A percentile compares a stretch with the other conserved stretches of the same genome.
These are phyloP conservation scores for Trametes hirsuta DNA, from an alignment of 1,284 basidiomycete species.

Conservation along the genomic window DNA sequence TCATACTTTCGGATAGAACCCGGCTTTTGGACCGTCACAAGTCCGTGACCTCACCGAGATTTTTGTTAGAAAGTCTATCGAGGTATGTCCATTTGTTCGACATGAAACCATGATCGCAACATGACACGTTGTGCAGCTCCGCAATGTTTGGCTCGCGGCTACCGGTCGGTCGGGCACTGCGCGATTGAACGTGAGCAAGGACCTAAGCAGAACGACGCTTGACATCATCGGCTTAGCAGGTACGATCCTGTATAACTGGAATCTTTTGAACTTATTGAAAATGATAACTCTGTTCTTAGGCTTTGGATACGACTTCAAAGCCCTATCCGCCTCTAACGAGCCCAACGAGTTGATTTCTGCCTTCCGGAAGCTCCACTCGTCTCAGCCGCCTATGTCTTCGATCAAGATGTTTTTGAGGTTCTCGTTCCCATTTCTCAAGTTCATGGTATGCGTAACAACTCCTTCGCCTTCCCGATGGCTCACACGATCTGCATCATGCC, in stretches of 20 bases:
- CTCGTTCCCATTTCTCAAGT: slow-evolving; percentile 12
- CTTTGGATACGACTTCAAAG: slow-evolving; percentile 57
- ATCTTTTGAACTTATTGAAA: not conserved
- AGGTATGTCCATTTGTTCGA: slow-evolving; percentile 29
- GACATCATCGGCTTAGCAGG: slow-evolving; percentile 57
- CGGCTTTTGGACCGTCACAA: slow-evolving; percentile 59
- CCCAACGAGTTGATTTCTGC: slow-evolving; percentile 45
- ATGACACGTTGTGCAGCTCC: slow-evolving; percentile 26
- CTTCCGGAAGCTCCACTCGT: slow-evolving; percentile 33
- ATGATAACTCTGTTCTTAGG: slow-evolving; percentile 26
- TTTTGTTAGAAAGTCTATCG: slow-evolving; percentile 54
- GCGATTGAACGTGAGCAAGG: slow-evolving; percentile 44
- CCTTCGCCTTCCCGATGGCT: not conserved
- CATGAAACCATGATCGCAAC: not conserved
- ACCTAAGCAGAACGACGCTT: slow-evolving; percentile 48
- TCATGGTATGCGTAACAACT: slow-evolving; percentile 16
- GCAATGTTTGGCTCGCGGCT: slow-evolving; percentile 32
- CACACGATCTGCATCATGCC: not conserved
- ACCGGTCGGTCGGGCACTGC: slow-evolving; percentile 3
- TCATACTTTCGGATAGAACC: slow-evolving; percentile 44
- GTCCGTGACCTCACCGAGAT: slow-evolving; percentile 57
- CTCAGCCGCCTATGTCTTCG: not conserved
- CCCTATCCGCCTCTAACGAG: slow-evolving; percentile 33
- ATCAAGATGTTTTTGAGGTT: not conserved
- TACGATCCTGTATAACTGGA: not conserved